These are phyloP conservation scores for Scedosporium apiospermum DNA, from an alignment of 2,329 filamentous ascomycete species.

Conservation along the genomic window DNA sequence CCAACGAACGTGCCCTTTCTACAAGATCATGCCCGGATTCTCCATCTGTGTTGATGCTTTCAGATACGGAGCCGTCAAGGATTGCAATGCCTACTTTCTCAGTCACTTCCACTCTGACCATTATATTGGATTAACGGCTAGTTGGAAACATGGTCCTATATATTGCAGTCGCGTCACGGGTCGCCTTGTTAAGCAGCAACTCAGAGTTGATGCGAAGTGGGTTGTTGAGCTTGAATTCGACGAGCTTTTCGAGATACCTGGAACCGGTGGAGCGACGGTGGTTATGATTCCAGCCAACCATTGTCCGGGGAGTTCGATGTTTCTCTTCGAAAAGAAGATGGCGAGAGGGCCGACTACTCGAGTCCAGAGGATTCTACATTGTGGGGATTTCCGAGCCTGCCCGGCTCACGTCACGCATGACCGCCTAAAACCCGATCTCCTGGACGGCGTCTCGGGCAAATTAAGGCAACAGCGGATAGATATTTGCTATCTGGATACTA, in stretches of 20 bases:
- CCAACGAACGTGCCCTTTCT: slow-evolving; percentile 89
- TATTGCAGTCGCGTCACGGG: slow-evolving; percentile 92
- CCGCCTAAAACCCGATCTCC: slow-evolving; percentile 63
- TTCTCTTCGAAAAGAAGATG: slow-evolving; percentile 75
- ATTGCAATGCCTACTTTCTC: slow-evolving; percentile 89
- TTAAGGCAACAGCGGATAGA: slow-evolving; percentile 78
- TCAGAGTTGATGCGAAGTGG: slow-evolving; percentile 78
- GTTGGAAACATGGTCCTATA: slow-evolving; percentile 88
- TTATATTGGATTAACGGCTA: slow-evolving; percentile 81
- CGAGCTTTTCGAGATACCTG: slow-evolving; percentile 64
- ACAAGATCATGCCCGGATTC: slow-evolving; percentile 93
- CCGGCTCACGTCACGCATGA: slow-evolving; percentile 76
- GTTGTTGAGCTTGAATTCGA: slow-evolving; percentile 83
- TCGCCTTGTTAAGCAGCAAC: slow-evolving; percentile 77
- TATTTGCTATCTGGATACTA: slow-evolving; percentile 93
- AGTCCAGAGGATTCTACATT: slow-evolving; percentile 78
- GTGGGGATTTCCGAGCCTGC: slow-evolving; percentile 91
- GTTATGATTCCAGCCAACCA: slow-evolving; percentile 97
- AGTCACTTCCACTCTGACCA: slow-evolving; percentile 98
- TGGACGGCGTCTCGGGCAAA: slow-evolving; percentile 63
- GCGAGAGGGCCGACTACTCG: slow-evolving; percentile 50
- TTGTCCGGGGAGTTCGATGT: slow-evolving; percentile 89
- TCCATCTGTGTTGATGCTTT: slow-evolving; percentile 94
- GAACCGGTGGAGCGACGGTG: slow-evolving; percentile 72
- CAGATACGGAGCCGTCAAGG: slow-evolving; percentile 85